Conservation (phyloP, 2,329 filamentous ascomycete genomes). For the Xylariaceae sp. region DNA sequence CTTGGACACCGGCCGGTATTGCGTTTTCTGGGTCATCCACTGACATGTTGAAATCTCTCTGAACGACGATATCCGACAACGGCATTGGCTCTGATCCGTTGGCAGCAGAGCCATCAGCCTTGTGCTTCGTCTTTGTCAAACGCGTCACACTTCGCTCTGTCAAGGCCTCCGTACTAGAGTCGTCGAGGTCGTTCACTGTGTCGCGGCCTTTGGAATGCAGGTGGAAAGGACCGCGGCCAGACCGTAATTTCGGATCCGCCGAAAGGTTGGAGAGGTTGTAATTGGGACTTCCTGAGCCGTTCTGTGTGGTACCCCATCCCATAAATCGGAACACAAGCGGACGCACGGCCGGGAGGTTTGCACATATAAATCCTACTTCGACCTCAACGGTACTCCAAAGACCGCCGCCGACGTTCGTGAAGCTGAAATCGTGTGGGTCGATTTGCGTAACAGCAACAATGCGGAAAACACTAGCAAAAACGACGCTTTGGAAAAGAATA, state of each 20-base stretch:
- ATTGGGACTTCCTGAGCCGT: constrained; percentile 15
- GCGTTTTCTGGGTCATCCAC: constrained; percentile 15
- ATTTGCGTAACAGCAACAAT: constrained; percentile 26
- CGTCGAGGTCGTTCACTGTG: constrained; percentile 12
- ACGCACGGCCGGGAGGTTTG: constrained; percentile 25
- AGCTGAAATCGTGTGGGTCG: constrained; percentile 24
- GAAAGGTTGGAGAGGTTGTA: constrained; percentile 16
- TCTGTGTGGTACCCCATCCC: constrained; percentile 14
- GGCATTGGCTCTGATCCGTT: constrained; percentile 14
- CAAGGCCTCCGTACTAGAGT: constrained; percentile 25
- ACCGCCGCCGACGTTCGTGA: constrained; percentile 24
- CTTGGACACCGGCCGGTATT: constrained; percentile 8
- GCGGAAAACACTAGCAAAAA: constrained; percentile 28
- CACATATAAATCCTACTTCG: constrained; percentile 28
- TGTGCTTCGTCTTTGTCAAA: constrained; percentile 11
- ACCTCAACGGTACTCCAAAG: constrained; percentile 29
- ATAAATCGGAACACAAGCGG: constrained; percentile 25
- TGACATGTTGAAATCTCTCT: constrained; percentile 25
- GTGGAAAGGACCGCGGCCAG: constrained; percentile 20
- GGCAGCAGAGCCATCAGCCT: background rate
- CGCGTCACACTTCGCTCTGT: constrained; percentile 16
- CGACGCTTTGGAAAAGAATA: constrained; percentile 15
- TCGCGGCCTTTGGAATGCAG: constrained; percentile 20
- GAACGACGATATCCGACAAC: constrained; percentile 24
- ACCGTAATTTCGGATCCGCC: constrained; percentile 14